Evolutionary conservation across 208 protist species (phyloP), one percentile per base, ranked within the genome.

Genomic region (Leishmania arabica): DNA sequence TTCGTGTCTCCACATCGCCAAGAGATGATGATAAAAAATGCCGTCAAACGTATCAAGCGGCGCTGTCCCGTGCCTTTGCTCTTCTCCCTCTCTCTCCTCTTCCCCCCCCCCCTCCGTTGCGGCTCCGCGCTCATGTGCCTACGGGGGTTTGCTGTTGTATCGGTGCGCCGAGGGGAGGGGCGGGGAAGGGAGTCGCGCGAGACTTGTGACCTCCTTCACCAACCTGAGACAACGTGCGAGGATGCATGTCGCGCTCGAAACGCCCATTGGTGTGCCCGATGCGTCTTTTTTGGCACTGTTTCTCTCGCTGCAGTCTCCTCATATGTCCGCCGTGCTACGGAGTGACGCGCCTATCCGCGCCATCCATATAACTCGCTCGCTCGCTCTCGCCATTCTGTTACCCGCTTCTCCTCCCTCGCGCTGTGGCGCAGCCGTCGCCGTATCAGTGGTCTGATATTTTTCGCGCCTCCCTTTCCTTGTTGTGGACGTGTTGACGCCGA

Each of bases 391-490:
- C 49, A 64, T 69, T 17, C 21, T 24, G 42, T 9, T 53, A 60
- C 56, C 40, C 40, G 19, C 0, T 17, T 47, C 49, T 42, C 47
- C 27, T 58, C 34, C n/a, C 51, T 54, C 56, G 56, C 24, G 17
- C 56, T 31, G 56, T 31, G 31, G 31, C 62, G 21, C 31, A 68
- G 62, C 62, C 62, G 62, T 68, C 31, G 62, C 62, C 62, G 62
- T 68, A 68, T 68, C 15, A 1, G 31, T 68, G 27, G 31, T 42
- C 31, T 17, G 62, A 31, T 24, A 6, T 0, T 19, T 68, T 68
- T 68, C 17, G 31, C 13, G 77, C 21, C 56, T 47, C 78, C 19
- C 77, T 21, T 72, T n/a, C 42, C 75, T 80, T 80, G 34, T 72
- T 2, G 13, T 24, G 0, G 37, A 34, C 40, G 68, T 19, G 13